Base-by-base conservation (phyloP, 1,284 basidiomycete genomes). In the Irpex lacteus region DNA sequence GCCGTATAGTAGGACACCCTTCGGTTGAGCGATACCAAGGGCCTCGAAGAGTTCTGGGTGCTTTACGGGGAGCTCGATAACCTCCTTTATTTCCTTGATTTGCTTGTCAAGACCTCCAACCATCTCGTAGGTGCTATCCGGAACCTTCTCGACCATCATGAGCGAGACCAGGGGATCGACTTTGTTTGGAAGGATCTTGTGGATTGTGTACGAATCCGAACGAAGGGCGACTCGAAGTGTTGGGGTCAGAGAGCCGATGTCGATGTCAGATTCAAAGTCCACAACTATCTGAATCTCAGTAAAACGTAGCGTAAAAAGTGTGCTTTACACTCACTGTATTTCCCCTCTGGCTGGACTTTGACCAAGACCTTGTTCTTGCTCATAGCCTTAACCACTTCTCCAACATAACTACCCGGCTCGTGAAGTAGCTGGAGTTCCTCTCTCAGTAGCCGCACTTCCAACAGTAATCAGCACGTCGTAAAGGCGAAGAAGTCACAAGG, bases 61-160 rank as follows among this genome's bases (percentile, higher is more conserved):
- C 78, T 98, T 98, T 70, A 99, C 96, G 34, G 97, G 97, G 40
- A 98, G 81, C 78, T 98, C 97, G 77, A 99, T 98, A 72, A 98
- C 97, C 78, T 99, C 97, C 76, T 98, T 98, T 77, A 99, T 98
- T 79, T 98, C 97, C 77, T 98, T 98, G 77, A 99, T 99, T 76
- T 98, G 97, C 76, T 92, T 95, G 83, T 99, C 97, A 66, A 99
- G 86, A 74, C 97, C 97, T 59, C 97, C 97, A 69, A 99, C 97
- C 96, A 98, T 98, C 79, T 99, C 97, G 79, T 99, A 99, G 44
- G 97, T 99, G 76, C 92, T 95, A 77, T 99, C 97, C 0, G 97
- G 97, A 0, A 98, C 97, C 78, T 99, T 99, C 81, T 99, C 97
- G n/a, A 98, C 97, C 97, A 98, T 98, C 98, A 99, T 98, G 67